These are phyloP conservation scores for Wickerhamomyces bovis DNA, from an alignment of 805 yeast genomes.

Conservation along the genomic window DNA sequence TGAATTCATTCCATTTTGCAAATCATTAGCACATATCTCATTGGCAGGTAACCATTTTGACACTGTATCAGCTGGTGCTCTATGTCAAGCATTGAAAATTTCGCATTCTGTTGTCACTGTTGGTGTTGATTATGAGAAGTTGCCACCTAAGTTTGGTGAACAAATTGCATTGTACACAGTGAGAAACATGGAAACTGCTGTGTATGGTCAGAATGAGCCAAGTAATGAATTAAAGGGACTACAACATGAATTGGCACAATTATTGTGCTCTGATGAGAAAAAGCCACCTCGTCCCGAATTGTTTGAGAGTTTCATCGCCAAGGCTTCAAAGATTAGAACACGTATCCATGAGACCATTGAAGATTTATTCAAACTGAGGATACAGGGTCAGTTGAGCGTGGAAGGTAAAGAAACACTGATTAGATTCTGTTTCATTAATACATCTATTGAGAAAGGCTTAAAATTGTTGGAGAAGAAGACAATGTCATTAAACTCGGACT, in stretches of 20 bases:
- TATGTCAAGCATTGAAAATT: conserved; percentile 59
- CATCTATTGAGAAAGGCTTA: conserved; percentile 56
- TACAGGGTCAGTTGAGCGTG: conserved; percentile 46
- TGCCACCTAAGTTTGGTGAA: conserved; percentile 56
- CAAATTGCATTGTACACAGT: conserved; percentile 71
- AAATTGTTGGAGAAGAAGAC: conserved; percentile 27
- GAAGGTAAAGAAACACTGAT: conserved; percentile 79
- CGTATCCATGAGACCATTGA: conserved; percentile 43
- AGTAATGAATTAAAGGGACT: conserved; percentile 48
- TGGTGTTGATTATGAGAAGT: conserved; percentile 54
- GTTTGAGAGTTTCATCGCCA: conserved; percentile 29
- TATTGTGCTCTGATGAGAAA: conserved; percentile 35
- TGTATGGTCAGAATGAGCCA: conserved; percentile 23
- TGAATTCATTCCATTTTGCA: conserved; percentile 66
- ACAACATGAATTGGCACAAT: conserved; percentile 38
- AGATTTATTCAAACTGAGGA: conserved; percentile 54
- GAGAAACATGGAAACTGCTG: conserved; percentile 66
- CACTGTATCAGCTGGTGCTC: conserved; percentile 53
- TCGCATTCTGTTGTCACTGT: conserved; percentile 58
- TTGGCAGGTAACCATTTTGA: conserved; percentile 62
- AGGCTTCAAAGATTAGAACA: conserved; percentile 32
- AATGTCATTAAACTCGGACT: conserved; percentile 1
- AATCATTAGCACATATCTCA: conserved; percentile 58
- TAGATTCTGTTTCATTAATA: conserved; percentile 63
- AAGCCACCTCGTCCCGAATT: conserved; percentile 22